Evolutionary conservation across 2,329 filamentous ascomycete species (phyloP).

Genomic region (Mycosphaerella sp.): DNA sequence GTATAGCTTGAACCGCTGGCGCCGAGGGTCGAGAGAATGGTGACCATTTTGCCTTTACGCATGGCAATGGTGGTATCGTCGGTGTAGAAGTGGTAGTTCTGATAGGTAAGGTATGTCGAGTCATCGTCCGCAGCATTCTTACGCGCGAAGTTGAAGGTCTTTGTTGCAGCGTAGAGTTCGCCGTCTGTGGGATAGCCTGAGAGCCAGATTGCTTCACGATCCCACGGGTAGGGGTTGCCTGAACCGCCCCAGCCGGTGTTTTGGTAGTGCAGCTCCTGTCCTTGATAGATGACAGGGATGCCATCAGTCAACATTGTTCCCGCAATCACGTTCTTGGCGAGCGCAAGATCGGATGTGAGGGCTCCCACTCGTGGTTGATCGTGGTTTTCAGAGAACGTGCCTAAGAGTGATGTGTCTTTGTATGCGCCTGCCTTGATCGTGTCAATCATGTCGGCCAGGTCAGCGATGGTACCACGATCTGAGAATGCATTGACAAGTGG

Average conservation of each 20-base stretch:
- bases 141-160: conserved; percentile 48
- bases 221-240: conserved; percentile 31
- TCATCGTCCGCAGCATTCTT: conserved; percentile 40
- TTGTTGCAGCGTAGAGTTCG: conserved; percentile 28
- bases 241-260: conserved; percentile 25
- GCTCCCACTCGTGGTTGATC: conserved; percentile 40
- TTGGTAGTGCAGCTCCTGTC: conserved; percentile 57
- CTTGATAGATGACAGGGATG: conserved; percentile 60
- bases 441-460: conserved; percentile 34
- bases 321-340: conserved; percentile 56
- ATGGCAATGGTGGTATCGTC: conserved; percentile 42
- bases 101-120: conserved; percentile 37
- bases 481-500: conserved; percentile 36
- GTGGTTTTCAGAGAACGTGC: conserved; percentile 38
- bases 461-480: conserved; percentile 35
- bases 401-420: conserved; percentile 36
- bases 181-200: conserved; percentile 37
- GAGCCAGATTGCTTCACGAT: conserved; percentile 41
- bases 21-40: conserved; percentile 33
- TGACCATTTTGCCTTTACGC: conserved; percentile 44
- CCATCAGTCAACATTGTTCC: conserved; percentile 58
- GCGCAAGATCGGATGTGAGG: conserved; percentile 48
- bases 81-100: conserved; percentile 37
- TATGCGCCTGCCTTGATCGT: conserved; percentile 32
- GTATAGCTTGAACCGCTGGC: conserved; percentile 25